Base-by-base conservation (phyloP, 345 rosid genomes). In the Aegle marmelos region DNA sequence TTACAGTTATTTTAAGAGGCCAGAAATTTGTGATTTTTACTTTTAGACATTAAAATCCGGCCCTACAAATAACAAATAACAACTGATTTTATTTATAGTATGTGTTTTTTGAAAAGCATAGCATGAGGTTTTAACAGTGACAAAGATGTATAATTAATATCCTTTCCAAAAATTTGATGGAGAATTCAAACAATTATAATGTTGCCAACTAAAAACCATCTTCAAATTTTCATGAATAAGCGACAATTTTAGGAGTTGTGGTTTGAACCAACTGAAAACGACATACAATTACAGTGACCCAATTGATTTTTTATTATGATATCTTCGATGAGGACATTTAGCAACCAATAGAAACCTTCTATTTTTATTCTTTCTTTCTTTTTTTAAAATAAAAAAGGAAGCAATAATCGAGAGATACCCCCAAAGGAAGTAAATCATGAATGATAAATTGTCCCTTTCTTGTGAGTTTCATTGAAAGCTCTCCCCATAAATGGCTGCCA, bases 381-480 rank as follows among this genome's bases (percentile, higher is more conserved):
- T 31, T 61, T 45, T 11, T 11, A 34, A 34, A 48, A 31, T 33
- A 39, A 59, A 34, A 53, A 80, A n/a, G 1, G 25, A 54, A 68
- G 77, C 69, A 62, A 62, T 28, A 8, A 78, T 70, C n/a, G 48
- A 30, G 57, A 28, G 59, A n/a, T 28, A 25, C 19, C 11, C 9
- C 2, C 27, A 5, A 48, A 8, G 34, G 7, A 63, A 62, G 33
- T 63, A 16, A 63, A 31, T 30, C 33, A 63, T 16, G 21, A 4
- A 45, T 39, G 31, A 41, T 69, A 24, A 69, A 41, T 58, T 24
- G 81, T 77, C 78, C 22, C 36, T 73, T 81, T 81, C 78, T 34
- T 27, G 11, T 36, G 75, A 73, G 81, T 54, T 78, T 73, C 84
- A 53, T 72, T 72, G 78, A 68, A 68, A 81, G 80, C 60, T 77